phyloP scores from a whole-genome alignment of 148 eudicot species.

The Rhododendron henanense region DNA sequence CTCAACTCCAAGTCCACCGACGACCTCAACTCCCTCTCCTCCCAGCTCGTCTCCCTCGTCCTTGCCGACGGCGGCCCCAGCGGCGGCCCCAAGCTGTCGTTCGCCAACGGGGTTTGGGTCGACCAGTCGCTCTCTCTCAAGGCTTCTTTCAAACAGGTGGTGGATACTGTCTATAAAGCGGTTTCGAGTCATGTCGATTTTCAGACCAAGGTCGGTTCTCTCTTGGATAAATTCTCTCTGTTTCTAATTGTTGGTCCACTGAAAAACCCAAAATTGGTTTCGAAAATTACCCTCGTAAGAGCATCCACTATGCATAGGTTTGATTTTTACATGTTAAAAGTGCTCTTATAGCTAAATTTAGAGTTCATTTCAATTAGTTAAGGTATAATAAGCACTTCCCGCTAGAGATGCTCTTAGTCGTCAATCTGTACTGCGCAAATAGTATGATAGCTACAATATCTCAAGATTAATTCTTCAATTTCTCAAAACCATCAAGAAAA shows the following conservation, averaged over 20 bases:
- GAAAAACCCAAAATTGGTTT: too few species aligned
- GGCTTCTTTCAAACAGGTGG: slow-evolving; percentile 46
- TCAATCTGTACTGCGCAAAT: too few species aligned
- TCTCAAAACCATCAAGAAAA: too few species aligned
- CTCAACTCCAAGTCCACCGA: slow-evolving; percentile 52
- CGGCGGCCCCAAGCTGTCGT: slow-evolving; percentile 65
- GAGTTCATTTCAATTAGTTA: too few species aligned
- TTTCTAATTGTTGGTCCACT: too few species aligned
- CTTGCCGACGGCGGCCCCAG: slow-evolving; percentile 50
- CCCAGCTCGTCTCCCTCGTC: slow-evolving; percentile 55
- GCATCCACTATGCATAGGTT: too few species aligned
- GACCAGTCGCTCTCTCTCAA: slow-evolving; percentile 48
- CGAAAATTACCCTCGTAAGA: too few species aligned
- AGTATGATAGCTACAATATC: too few species aligned
- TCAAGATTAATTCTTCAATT: too few species aligned
- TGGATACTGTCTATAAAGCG: slow-evolving; percentile 53
- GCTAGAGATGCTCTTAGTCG: too few species aligned
- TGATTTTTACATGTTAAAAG: not conserved
- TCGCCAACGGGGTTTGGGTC: slow-evolving; percentile 77
- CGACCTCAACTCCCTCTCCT: slow-evolving; percentile 55
- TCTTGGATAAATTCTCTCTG: not conserved
- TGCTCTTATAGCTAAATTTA: too few species aligned
- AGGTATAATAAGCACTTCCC: too few species aligned
- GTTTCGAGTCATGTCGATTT: slow-evolving; percentile 63
- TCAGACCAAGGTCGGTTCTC: slow-evolving; percentile 47